These are phyloP conservation scores for Trichoderma cornu-damae DNA, from an alignment of 2,329 filamentous ascomycete genomes.

Conservation along the genomic window DNA sequence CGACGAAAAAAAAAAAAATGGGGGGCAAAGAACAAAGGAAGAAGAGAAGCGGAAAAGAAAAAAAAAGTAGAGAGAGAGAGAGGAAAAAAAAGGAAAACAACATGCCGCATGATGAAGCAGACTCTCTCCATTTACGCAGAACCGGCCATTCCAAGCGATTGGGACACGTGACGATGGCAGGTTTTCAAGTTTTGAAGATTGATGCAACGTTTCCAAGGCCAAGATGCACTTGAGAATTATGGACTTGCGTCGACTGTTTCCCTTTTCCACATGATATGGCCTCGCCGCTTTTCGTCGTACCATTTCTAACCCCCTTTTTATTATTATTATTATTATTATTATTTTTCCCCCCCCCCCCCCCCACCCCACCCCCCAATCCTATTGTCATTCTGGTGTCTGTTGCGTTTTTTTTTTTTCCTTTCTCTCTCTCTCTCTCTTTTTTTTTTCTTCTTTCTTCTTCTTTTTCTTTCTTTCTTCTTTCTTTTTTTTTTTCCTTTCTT, in stretches of 20 bases:
- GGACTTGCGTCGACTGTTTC: too few species aligned
- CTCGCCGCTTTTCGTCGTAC: neutral
- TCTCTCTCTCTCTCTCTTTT: neutral
- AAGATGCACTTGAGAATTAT: neutral
- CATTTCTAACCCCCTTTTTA: neutral
- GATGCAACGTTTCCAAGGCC: neutral
- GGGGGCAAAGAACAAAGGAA: too few species aligned
- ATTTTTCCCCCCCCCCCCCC: too few species aligned
- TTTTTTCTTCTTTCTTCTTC: neutral
- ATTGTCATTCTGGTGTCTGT: neutral
- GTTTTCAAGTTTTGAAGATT: neutral
- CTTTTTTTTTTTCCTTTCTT: neutral
- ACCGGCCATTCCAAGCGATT: neutral
- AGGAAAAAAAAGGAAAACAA: too few species aligned
- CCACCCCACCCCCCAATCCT: too few species aligned
- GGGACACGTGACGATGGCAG: neutral
- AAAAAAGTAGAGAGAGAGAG: too few species aligned
- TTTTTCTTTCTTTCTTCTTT: neutral
- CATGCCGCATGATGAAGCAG: neutral
- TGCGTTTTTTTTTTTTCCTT: neutral
- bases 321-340: neutral
- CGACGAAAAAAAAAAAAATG: too few species aligned
- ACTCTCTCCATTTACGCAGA: neutral
- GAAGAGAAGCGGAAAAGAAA: too few species aligned
- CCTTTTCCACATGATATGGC: neutral